These are phyloP conservation scores for Cucurbita argyrosperma DNA, from an alignment of 306 rosid species.

Conservation along the genomic window DNA sequence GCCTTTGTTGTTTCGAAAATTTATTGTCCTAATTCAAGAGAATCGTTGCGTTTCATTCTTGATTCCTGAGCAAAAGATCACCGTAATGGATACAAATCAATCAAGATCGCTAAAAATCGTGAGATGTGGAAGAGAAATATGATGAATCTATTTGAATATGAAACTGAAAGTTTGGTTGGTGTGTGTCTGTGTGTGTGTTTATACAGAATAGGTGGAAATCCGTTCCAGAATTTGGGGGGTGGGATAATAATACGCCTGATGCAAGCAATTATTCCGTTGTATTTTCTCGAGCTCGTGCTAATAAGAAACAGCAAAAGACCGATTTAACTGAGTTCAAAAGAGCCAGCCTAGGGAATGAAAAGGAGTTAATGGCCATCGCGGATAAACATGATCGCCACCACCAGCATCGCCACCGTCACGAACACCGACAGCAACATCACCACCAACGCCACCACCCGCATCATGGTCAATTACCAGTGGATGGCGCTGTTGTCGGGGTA, in stretches of 20 bases:
- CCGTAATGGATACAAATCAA: neutral
- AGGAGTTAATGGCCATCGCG: neutral
- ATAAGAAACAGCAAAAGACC: constrained; percentile 38
- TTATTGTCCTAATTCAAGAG: neutral
- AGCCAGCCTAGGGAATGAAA: constrained; percentile 33
- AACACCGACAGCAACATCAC: neutral
- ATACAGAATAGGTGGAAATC: constrained; percentile 48
- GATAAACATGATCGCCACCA: neutral
- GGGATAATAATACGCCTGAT: constrained; percentile 40
- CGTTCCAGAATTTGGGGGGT: constrained; percentile 83
- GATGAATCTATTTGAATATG: neutral
- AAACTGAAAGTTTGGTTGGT: neutral
- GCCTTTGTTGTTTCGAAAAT: neutral
- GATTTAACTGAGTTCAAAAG: constrained; percentile 36
- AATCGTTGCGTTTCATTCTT: neutral
- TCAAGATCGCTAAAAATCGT: neutral
- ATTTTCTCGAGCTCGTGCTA: constrained; percentile 54
- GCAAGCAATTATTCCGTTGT: constrained; percentile 59
- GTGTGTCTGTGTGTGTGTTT: neutral
- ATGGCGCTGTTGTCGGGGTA: neutral
- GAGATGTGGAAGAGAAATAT: neutral
- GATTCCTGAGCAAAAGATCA: neutral
- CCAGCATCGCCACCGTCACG: constrained; percentile 6
- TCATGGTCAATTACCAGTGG: neutral
- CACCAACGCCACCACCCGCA: neutral